These are phyloP conservation scores for Fusarium humuli DNA, from an alignment of 2,329 filamentous ascomycete genomes.

Conservation along the genomic window DNA sequence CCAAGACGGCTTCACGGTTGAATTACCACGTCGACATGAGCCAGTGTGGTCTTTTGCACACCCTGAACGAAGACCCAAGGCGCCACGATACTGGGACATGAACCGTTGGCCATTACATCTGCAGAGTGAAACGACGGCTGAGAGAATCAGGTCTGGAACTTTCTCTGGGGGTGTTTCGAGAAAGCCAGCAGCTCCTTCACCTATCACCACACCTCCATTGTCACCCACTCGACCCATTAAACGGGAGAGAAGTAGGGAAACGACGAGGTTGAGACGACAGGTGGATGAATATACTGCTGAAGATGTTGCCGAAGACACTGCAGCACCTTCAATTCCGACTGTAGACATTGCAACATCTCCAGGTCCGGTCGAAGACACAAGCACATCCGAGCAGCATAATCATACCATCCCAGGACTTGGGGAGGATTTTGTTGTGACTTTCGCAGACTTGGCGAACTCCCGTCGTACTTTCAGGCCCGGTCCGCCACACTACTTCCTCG, in stretches of 20 bases:
- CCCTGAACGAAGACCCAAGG: constrained; percentile 32
- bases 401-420: constrained; percentile 10
- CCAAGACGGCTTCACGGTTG: constrained; percentile 21
- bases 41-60: constrained; percentile 50
- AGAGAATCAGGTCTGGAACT: constrained; percentile 1
- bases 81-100: constrained; percentile 56
- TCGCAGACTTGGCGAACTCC: constrained; percentile 24
- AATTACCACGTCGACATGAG: constrained; percentile 44
- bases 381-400: not conserved
- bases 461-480: constrained; percentile 44
- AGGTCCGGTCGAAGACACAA: not conserved
- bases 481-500: constrained; percentile 44
- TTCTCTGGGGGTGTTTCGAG: not conserved
- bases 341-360: not conserved
- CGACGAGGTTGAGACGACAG: not conserved
- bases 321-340: not conserved
- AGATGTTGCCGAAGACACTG: not conserved
- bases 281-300: not conserved
- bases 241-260: not conserved
- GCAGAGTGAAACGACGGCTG: constrained; percentile 50
- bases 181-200: not conserved
- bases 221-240: not conserved
- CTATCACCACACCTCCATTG: not conserved
- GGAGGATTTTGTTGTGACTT: constrained; percentile 26
- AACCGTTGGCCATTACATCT: constrained; percentile 61